Evolutionary conservation across 106 monocot species (phyloP).

Genomic region (Hemerocallis citrina): DNA sequence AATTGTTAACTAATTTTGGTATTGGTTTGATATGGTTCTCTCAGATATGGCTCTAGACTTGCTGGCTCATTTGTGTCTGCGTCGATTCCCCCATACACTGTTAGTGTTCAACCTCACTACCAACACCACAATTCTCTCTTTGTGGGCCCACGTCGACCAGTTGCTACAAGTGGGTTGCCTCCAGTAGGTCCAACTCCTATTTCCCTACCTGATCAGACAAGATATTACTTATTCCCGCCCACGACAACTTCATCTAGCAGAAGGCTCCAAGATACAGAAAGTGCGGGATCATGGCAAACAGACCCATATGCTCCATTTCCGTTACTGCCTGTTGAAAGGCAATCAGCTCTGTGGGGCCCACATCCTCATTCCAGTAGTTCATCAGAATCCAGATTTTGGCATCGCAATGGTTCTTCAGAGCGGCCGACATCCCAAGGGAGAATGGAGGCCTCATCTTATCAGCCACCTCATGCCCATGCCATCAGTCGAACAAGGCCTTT

Average conservation of each 20-base stretch:
- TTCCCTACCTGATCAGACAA: constrained; percentile 9
- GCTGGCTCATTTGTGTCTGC: constrained; percentile 28
- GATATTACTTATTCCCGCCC: constrained; percentile 24
- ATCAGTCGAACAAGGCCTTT: too few species aligned
- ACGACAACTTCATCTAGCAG: constrained; percentile 11
- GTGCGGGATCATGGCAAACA: constrained; percentile 33
- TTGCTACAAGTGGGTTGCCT: constrained; percentile 9
- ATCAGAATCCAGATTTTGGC: constrained; percentile 20
- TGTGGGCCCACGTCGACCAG: constrained; percentile 11
- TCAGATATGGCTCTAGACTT: constrained; percentile 35
- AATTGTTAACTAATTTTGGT: neutral
- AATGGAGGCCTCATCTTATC: constrained; percentile 10
- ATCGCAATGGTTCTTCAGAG: constrained; percentile 18
- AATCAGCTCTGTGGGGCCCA: constrained; percentile 25
- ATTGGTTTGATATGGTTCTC: neutral
- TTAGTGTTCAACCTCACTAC: constrained; percentile 13
- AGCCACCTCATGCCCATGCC: too few species aligned
- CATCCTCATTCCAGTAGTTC: constrained; percentile 10
- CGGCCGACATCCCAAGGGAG: constrained; percentile 15
- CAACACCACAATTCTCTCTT: constrained; percentile 21
- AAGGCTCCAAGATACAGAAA: constrained; percentile 19
- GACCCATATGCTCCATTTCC: constrained; percentile 41
- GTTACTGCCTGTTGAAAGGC: constrained; percentile 17
- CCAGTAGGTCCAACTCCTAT: constrained; percentile 9
- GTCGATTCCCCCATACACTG: constrained; percentile 24